Evolutionary conservation across 2,329 filamentous ascomycete genomes (phyloP), one percentile per base, ranked within the genome.

Genomic region (Xylariales sp.): DNA sequence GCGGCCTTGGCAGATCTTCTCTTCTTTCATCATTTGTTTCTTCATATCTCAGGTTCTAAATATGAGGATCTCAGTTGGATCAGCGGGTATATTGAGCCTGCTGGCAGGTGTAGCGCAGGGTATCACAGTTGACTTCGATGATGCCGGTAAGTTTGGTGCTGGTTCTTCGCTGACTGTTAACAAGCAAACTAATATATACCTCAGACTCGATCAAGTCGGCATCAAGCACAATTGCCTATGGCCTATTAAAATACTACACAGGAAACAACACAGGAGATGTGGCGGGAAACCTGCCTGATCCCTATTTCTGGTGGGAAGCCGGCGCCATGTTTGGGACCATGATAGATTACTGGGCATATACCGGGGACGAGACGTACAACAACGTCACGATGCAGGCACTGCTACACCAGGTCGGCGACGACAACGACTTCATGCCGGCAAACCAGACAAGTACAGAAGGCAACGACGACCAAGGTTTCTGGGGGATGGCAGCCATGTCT

Each of bases 381-480:
- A 54, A 62, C 15, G 55, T 70, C 20, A 57, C 66, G 31, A 72
- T 59, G 43, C 53, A 62, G 48, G 68, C 61, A 3, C 44, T 75
- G 41, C 48, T 66, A 4, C 63, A 60, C 44, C 71, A 74, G 48
- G 59, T 62, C n/a, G 70, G 69, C 5, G 57, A 61, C 5, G 55
- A 67, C 34, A 45, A 54, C 29, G 61, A 71, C 45, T 74, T 62
- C 50, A 69, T 67, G 64, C 70, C 70, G 5, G 41, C 44, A 11
- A 69, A 67, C 49, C 61, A 62, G 51, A 62, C 61, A 7, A 48
- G 50, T 6, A 55, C 56, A 5, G 50, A 62, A 28, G 72, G 72
- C 38, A 78, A 76, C 48, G 72, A 78, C 40, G 74, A 78, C 42
- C 74, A 78, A 56, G 68, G 74, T 6, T 83, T 83, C 54, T 84